Evolutionary conservation across 345 rosid species (phyloP).

Genomic region (Aquilaria yunnanensis): DNA sequence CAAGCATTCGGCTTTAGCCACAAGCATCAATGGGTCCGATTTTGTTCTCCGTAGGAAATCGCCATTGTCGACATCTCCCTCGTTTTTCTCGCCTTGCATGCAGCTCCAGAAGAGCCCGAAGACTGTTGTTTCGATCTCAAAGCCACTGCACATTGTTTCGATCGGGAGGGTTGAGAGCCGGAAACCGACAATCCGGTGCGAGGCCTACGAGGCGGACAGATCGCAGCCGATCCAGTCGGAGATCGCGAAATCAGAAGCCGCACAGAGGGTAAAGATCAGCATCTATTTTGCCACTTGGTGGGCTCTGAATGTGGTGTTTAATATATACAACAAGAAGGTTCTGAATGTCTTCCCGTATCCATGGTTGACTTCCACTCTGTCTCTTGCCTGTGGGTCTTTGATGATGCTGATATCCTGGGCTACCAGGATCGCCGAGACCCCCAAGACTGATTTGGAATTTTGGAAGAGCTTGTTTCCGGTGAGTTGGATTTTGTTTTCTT

Average conservation of each 20-base stretch:
- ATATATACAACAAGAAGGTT: conserved; percentile 84
- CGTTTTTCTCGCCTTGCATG: conserved; percentile 32
- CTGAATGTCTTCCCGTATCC: conserved; percentile 84
- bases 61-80: conserved; percentile 17
- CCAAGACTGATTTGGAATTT: conserved; percentile 63
- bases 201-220: conserved; percentile 65
- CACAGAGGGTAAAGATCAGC: conserved; percentile 51
- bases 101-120: conserved; percentile 17
- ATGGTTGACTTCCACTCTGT: conserved; percentile 86
- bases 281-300: conserved; percentile 85
- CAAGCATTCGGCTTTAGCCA: conserved; percentile 28
- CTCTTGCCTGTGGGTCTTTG: conserved; percentile 76
- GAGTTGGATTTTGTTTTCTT: conserved; percentile 12
- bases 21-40: conserved; percentile 38
- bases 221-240: conserved; percentile 31
- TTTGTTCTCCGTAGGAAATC: conserved; percentile 26
- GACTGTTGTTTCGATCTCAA: conserved; percentile 37
- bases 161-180: conserved; percentile 22
- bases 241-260: conserved; percentile 23
- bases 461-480: conserved; percentile 85
- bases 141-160: conserved; percentile 57
- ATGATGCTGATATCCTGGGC: conserved; percentile 89
- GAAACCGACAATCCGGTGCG: conserved; percentile 18
- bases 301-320: conserved; percentile 86
- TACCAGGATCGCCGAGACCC: conserved; percentile 56